Evolutionary conservation across 305 asterid genomes (phyloP), one percentile per base, ranked within the genome.

Genomic region (Caryopteris hybrid): DNA sequence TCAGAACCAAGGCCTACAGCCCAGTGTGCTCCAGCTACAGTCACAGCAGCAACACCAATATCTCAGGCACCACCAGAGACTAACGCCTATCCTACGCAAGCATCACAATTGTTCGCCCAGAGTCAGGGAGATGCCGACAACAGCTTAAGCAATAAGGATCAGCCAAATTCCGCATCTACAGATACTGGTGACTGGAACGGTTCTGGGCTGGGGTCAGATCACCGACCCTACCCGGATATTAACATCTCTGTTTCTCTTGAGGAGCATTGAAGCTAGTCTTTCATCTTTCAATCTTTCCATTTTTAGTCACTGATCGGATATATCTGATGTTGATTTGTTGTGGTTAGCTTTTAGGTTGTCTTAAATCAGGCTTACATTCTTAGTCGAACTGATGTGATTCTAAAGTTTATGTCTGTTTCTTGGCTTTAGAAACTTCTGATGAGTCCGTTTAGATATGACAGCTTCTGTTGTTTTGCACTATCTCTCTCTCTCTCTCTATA

Each of bases 141-240:
- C 80, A 76, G 71, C 81, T 45, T 51, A 1, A 77, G 76, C 83
- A 77, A 81, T 20, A 84, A 69, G 72, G 94, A 79, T 0, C 73
- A 45, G 45, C 84, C 79, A 1, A 81, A 81, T 61, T 76, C 95
- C 2, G 79, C 87, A 0, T 70, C 94, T 6, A 76, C 87, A 5
- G 90, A 81, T 43, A 79, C 74, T 27, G 79, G 85, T 0, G 85
- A 82, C 31, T 87, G 93, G 85, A 86, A 92, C 0, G 88, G 83
- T 27, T 74, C 86, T 0, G 87, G 75, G 34, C 88, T 80, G 1
- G 59, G 71, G 13, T 76, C 75, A 0, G 81, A 85, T 61, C 86
- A 77, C 78, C 78, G 87, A 73, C 78, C 83, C 17, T 85, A 85
- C 64, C 98, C 98, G 0, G 98, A 92, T 66, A 92, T 92, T 61